Conservation (phyloP, 371 early-diverging fungal species). For the Mucor racemosus region DNA sequence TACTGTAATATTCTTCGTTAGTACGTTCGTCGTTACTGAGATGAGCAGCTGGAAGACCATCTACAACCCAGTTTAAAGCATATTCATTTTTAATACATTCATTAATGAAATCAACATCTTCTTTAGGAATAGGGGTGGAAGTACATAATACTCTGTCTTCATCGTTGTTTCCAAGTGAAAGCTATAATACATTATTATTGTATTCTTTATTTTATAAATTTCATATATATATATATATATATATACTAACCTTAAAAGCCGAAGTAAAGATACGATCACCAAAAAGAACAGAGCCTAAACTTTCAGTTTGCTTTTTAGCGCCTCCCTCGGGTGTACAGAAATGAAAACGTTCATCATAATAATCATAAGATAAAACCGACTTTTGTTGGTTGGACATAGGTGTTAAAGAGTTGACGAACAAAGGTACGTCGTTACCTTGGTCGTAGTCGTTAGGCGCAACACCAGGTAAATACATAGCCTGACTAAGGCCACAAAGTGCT, state of each 20-base stretch:
- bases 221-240: too few relatives aligned
- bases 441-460: slow-evolving; percentile 90
- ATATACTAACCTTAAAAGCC: slow-evolving; percentile 69
- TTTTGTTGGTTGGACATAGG: slow-evolving; percentile 72
- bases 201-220: too few relatives aligned
- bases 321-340: slow-evolving; percentile 82
- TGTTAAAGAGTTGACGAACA: slow-evolving; percentile 89
- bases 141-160: slow-evolving; percentile 73
- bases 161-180: slow-evolving; percentile 35
- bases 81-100: slow-evolving; percentile 84
- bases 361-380: slow-evolving; percentile 87
- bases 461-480: slow-evolving; percentile 91
- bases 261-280: slow-evolving; percentile 95
- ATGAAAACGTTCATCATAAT: slow-evolving; percentile 80
- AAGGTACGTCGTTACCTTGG: slow-evolving; percentile 68
- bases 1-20: slow-evolving; percentile 66
- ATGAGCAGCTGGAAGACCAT: slow-evolving; percentile 91
- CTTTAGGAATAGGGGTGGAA: slow-evolving; percentile 58
- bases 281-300: slow-evolving; percentile 90
- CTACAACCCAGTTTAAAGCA: slow-evolving; percentile 85
- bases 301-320: slow-evolving; percentile 76
- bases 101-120: slow-evolving; percentile 86
- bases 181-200: slow-evolving; percentile 18
- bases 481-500: slow-evolving; percentile 20
- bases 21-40: slow-evolving; percentile 63